These are phyloP conservation scores for Proliferodiscus dingleyae DNA, from an alignment of 2,329 filamentous ascomycete genomes.

Conservation along the genomic window DNA sequence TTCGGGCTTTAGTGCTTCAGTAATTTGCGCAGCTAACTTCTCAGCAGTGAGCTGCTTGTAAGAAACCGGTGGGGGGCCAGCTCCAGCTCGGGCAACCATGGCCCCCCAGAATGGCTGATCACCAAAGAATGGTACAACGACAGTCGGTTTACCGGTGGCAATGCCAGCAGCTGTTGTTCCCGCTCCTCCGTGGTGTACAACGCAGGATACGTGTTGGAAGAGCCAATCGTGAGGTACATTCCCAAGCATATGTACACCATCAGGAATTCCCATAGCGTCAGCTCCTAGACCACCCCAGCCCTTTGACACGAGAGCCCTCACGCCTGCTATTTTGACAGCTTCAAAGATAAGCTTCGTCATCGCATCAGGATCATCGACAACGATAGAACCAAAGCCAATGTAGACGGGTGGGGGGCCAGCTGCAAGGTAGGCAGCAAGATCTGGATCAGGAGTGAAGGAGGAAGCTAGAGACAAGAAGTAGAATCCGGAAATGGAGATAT, in stretches of 20 bases:
- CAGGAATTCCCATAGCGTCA: conserved; percentile 63
- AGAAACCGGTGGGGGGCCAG: conserved; percentile 65
- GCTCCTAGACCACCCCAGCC: conserved; percentile 84
- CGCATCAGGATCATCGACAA: conserved; percentile 68
- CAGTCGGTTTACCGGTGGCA: conserved; percentile 70
- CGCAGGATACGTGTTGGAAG: conserved; percentile 73
- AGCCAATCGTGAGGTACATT: conserved; percentile 89
- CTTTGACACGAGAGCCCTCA: conserved; percentile 78
- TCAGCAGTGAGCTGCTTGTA: conserved; percentile 63
- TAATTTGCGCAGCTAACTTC: conserved; percentile 61
- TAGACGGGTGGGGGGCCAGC: conserved; percentile 70
- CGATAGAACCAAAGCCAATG: conserved; percentile 79
- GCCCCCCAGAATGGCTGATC: conserved; percentile 81
- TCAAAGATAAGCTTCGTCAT: conserved; percentile 70
- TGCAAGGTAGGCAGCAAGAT: conserved; percentile 61
- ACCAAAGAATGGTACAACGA: conserved; percentile 82
- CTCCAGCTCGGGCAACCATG: conserved; percentile 68
- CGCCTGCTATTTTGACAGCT: conserved; percentile 59
- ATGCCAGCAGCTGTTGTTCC: conserved; percentile 88
- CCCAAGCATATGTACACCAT: conserved; percentile 76
- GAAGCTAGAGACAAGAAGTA: conserved; percentile 67
- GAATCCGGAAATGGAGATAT: conserved; percentile 72
- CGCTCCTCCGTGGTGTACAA: conserved; percentile 84
- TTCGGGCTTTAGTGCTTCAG: conserved; percentile 53
- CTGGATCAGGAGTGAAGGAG: conserved; percentile 60